Evolutionary conservation across 1,284 basidiomycete genomes (phyloP), one percentile per base, ranked within the genome.

Genomic region (Puccinia coronata): DNA sequence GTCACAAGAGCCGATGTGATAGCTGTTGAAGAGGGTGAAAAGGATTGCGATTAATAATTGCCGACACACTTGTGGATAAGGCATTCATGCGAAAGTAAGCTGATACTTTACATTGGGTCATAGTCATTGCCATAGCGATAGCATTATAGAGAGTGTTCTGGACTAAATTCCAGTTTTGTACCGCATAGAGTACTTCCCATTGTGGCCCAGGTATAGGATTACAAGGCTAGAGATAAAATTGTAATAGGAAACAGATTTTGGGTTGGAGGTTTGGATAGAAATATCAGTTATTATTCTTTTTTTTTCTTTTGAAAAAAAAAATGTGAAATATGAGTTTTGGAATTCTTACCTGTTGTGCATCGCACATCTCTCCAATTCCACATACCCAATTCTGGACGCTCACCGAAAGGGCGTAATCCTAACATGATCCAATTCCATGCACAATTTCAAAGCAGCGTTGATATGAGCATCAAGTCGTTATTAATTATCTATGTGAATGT

Each of bases 121-220:
- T 78, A 18, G 59, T 39, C n/a, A 67, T 65, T 63, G 61, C 76
- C 34, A 65, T 51, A 11, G 28, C 61, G 28, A 78, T 78, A 25
- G 76, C 76, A 51, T 41, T 28, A 41, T 80, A 80, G 16, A 80
- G 41, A 23, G 67, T 80, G 57, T 80, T 80, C 51, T 69, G 43
- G n/a, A 80, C 65, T 36, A 71, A 61, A 55, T 80, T 80, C 77
- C 77, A 80, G 28, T 55, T 67, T 61, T 80, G 77, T 11, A 80
- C 36, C 18, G 77, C 77, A 41, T 80, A 80, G 20, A 80, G 69
- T 31, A 80, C 53, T 34, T 80, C 49, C 77, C 77, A 80, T 70
- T 55, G 51, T 4, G 77, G 77, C 8, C 51, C 77, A 16, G 47
- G 47, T 28, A 80, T 80, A 31, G 77, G 77, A 71, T 36, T 57